Evolutionary conservation across 1,284 basidiomycete species (phyloP), one percentile per base, ranked within the genome.

Genomic region (Cerioporus squamosus): DNA sequence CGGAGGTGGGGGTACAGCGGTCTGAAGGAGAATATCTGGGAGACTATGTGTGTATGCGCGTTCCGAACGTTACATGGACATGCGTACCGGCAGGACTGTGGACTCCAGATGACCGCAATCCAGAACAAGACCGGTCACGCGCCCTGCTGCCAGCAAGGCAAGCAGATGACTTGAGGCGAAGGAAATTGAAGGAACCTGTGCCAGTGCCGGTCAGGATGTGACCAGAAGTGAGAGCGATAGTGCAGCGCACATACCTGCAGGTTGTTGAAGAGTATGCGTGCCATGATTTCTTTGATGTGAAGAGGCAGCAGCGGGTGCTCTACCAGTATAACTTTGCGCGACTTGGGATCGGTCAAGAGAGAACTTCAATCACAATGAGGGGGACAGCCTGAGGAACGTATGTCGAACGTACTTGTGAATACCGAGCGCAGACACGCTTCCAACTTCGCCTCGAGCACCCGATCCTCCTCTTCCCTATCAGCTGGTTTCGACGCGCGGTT

Each of bases 101-200:
- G 95, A 91, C 73, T 99, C 95, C 1, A 97, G 81, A 71, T 96
- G 89, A 0, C 97, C 97, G 63, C 88, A 88, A 67, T 98, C 95
- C 2, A 99, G 79, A 0, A 98, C 96, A 7, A 99, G 83, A 1
- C 96, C 97, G 0, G 94, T 95, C 63, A 95, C 91, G 57, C 92
- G 81, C 4, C 97, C 97, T 2, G 89, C 85, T 1, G 95, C 88
- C 55, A 97, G 80, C 15, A 98, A 77, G 0, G 94, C 84, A 10
- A 97, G 82, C 1, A 98, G 75, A 66, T 94, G 93, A 57, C 93
- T 90, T 8, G 93, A 90, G 0, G 91, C 91, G 74, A 98, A 98
- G 1, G 94, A 95, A 61, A 99, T 83, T 2, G 93, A 95, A 2
- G 96, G 95, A 23, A 95, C 90, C 93, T 95, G 57, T 47, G 9